Percentiles rank a stretch among this genome's conserved stretches.
Conservation (phyloP, 805 yeast species). For the Wickerhamiella allomyrinae region DNA sequence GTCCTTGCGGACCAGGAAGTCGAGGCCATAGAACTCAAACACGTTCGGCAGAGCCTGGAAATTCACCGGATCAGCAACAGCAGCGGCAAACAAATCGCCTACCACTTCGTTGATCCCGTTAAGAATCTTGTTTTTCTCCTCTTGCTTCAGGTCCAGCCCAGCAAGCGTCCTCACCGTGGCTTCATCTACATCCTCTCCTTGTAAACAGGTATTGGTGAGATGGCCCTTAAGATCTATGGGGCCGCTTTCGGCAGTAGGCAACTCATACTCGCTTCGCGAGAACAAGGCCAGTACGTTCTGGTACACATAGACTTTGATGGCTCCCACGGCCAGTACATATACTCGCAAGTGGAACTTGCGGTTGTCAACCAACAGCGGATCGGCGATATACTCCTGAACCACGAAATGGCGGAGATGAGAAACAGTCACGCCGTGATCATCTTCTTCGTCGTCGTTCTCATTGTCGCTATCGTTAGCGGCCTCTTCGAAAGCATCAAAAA, state of each 20-base stretch:
- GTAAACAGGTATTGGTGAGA: conserved; percentile 87
- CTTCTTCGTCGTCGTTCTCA: conserved; percentile 25
- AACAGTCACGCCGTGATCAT: conserved; percentile 51
- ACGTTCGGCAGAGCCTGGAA: conserved; percentile 73
- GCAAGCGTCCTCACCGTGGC: conserved; percentile 51
- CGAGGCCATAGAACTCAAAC: conserved; percentile 79
- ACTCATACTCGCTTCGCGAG: conserved; percentile 41
- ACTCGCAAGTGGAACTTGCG: conserved; percentile 83
- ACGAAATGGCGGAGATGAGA: conserved; percentile 85
- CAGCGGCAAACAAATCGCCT: conserved; percentile 72
- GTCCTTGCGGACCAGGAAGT: conserved; percentile 54
- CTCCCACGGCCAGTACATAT: conserved; percentile 65
- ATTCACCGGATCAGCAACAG: conserved; percentile 64
- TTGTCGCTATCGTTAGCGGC: conserved; percentile 48
- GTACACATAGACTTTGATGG: conserved; percentile 65
- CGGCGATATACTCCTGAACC: conserved; percentile 62
- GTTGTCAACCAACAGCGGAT: conserved; percentile 55
- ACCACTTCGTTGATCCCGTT: conserved; percentile 46
- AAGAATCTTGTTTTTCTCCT: conserved; percentile 31
- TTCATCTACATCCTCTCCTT: conserved; percentile 32
- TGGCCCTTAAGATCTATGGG: conserved; percentile 64
- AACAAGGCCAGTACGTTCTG: conserved; percentile 69
- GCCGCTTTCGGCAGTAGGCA: conserved; percentile 22
- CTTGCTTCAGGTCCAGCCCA: conserved; percentile 32
- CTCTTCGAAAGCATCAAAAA: conserved; percentile 78